Evolutionary conservation across 331 rosid species (phyloP), one percentile per base, ranked within the genome.

Genomic region (Quercus phellos): DNA sequence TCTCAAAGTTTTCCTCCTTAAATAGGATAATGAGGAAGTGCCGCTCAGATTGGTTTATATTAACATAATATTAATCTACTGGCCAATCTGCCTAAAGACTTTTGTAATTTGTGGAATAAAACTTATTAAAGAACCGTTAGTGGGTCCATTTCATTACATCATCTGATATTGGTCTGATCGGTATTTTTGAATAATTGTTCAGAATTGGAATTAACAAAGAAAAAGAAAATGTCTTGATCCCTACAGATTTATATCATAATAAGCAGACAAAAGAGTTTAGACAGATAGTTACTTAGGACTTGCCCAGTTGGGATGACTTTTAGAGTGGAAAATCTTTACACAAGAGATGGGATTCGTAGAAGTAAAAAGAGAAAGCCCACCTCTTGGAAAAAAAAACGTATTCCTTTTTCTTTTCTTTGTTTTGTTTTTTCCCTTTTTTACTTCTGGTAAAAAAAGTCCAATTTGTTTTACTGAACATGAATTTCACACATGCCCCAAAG

Each of bases 91-190:
- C 77, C 74, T 80, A 29, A 29, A 46, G 74, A 46, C 76, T 81
- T 85, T 61, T 66, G 68, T 46, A 46, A 55, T 55, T 70, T 22
- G 51, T 18, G 30, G 79, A 26, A 51, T 46, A 51, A 79, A 76
- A 75, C 73, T 46, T 70, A 70, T 46, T 54, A 70, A 75, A 79
- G 73, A 76, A 68, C 14, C 32, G 68, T 34, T 74, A 17, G 86
- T 70, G 81, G 91, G 86, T 10, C 87, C 85, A 61, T 43, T 79
- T 63, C 29, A 73, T 81, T 43, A 78, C 70, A 76, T 84, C 86
- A 82, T 71, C 80, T 74, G 78, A 79, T 1, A 1, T 59, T 55
- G 34, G 69, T 42, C 53, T 56, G 64, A 9, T 71, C 29, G 81
- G 71, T 12, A 14, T 54, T 56, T 71, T 60, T 75, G 74, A 78